A percentile compares a stretch with the other conserved stretches of the same genome.
These are phyloP conservation scores for Fraxinus excelsior DNA, from an alignment of 257 asterid genomes.

Conservation along the genomic window DNA sequence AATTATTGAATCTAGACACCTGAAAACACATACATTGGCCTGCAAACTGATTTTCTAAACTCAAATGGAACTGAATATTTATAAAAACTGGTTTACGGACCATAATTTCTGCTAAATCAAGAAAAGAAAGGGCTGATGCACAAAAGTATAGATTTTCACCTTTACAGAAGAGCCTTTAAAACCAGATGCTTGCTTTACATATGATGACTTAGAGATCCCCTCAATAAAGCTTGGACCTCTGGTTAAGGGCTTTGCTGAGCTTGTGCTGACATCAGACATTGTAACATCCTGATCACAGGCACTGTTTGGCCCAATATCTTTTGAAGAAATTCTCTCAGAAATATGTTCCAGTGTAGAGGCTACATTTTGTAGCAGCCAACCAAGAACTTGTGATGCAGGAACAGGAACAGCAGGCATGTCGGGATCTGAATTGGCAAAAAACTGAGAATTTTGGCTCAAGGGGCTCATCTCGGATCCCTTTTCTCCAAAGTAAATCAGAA, in stretches of 20 bases:
- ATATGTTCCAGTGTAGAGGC: constrained; percentile 74
- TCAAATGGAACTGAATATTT: constrained; percentile 1
- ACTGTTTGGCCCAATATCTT: constrained; percentile 74
- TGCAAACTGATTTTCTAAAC: not conserved
- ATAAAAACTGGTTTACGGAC: constrained; percentile 1
- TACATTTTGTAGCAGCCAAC: constrained; percentile 81
- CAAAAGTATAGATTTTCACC: constrained; percentile 38
- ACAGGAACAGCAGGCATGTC: constrained; percentile 98
- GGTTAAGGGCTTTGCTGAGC: constrained; percentile 50
- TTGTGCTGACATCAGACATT: constrained; percentile 70
- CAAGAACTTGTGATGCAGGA: constrained; percentile 83
- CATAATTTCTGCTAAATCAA: not conserved
- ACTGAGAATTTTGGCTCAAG: constrained; percentile 82
- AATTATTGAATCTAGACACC: not conserved
- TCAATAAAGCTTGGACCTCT: constrained; percentile 89
- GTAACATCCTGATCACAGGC: constrained; percentile 77
- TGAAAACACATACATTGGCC: not conserved
- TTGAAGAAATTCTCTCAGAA: constrained; percentile 74
- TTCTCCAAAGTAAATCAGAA: constrained; percentile 78
- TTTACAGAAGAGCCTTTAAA: constrained; percentile 81
- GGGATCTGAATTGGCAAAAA: constrained; percentile 93
- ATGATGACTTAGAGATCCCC: constrained; percentile 92
- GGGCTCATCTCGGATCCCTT: constrained; percentile 67
- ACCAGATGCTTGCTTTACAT: constrained; percentile 84
- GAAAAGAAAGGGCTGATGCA: not conserved